Conservation (phyloP, 2,329 filamentous ascomycete species). For the Penicillium italicum region DNA sequence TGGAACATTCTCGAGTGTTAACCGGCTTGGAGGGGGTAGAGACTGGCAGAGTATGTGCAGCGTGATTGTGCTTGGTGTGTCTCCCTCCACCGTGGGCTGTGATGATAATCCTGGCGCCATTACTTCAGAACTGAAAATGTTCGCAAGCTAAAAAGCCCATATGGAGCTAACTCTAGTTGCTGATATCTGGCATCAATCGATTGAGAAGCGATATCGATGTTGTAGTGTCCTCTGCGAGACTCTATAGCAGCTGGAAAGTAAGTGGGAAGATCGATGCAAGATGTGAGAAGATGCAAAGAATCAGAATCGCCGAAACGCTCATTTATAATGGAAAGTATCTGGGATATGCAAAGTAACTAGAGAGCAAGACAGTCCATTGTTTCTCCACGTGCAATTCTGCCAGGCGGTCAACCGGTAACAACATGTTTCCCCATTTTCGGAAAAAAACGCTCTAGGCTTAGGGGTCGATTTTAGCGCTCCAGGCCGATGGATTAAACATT, state of each 20-base stretch:
- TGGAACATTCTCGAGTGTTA: constrained; percentile 38
- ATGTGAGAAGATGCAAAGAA: not conserved
- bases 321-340: not conserved
- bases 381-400: constrained; percentile 16
- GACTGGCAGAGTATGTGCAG: constrained; percentile 44
- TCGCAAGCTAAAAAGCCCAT: not conserved
- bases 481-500: constrained; percentile 30
- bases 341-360: not conserved
- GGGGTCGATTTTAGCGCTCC: constrained; percentile 9
- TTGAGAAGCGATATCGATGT: not conserved
- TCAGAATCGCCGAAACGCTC: not conserved
- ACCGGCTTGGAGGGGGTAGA: constrained; percentile 34
- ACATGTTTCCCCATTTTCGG: constrained; percentile 3
- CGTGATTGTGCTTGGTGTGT: constrained; percentile 20
- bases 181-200: constrained; percentile 12
- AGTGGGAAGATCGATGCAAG: not conserved
- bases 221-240: not conserved
- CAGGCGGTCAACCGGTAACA: constrained; percentile 14
- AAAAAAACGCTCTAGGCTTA: constrained; percentile 16
- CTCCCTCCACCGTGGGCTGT: not conserved
- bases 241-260: not conserved
- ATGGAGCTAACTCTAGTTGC: not conserved
- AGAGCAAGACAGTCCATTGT: not conserved
- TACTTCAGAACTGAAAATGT: not conserved
- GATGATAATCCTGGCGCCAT: constrained; percentile 10